Evolutionary conservation across 2,329 filamentous ascomycete species (phyloP), one percentile per base, ranked within the genome.

Genomic region (Biscogniauxia sp.): DNA sequence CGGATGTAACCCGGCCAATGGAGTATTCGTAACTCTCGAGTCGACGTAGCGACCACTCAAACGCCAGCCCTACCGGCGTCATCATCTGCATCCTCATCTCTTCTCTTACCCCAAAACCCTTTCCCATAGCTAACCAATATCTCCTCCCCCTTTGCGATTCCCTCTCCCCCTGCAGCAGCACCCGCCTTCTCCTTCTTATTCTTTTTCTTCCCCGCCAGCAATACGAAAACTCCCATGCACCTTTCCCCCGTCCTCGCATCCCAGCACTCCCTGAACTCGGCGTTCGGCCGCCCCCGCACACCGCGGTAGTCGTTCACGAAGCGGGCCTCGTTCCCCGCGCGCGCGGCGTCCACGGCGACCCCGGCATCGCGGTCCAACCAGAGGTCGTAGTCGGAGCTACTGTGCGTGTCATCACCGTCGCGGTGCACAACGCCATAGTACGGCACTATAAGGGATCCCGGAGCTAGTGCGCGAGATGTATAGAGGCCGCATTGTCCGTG

Each of bases 301-400:
- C 87, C 86, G 6, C 87, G 78, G 67, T 86, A 90, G 73, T 90
- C 87, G 69, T 90, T 90, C 53, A 88, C 80, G 66, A 88, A 89
- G 9, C 87, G 77, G 1, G 83, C 86, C 75, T 90, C 87, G 68
- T 88, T 89, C 11, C 87, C 87, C 57, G 74, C 74, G 45, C 70
- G 71, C 17, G 78, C 80, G 3, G 87, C 87, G 67, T 90, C 87
- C 3, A 89, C 82, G 2, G 86, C 86, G 1, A 87, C 75, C 17
- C 80, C 82, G 0, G 74, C 78, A 20, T 82, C 84, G 20, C 80
- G 77, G 72, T 87, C 84, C 20, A 89, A 76, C 79, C 84, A 87
- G 25, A 90, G 76, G 70, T 89, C 87, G 69, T 89, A 89, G 74
- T 89, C 84, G 6, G 82, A 84, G 15, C 68, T 59, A n/a, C 76